Evolutionary conservation across 176 grass and related monocot genomes (phyloP).

Genomic region (Phragmites australis): DNA sequence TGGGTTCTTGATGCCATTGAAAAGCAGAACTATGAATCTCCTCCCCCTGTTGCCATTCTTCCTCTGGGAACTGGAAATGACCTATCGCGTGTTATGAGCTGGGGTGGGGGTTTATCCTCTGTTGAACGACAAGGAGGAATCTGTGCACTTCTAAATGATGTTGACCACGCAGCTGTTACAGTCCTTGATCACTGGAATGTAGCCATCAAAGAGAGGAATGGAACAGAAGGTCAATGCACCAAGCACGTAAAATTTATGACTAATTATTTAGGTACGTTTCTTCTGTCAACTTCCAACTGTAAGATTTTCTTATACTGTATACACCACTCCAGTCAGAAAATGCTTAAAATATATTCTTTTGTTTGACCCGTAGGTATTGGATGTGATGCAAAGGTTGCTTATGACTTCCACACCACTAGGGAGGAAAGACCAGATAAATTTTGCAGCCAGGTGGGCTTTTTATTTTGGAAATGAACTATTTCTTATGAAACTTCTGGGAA

Average conservation of each 20-base stretch:
- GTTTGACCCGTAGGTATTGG: constrained; percentile 65
- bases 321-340: constrained; percentile 5
- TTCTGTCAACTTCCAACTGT: constrained; percentile 16
- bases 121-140: constrained; percentile 81
- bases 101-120: constrained; percentile 88
- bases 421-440: constrained; percentile 90
- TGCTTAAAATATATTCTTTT: constrained; percentile 23
- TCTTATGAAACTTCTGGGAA: neutral
- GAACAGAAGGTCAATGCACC: constrained; percentile 40
- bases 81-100: constrained; percentile 69
- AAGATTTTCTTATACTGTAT: constrained; percentile 13
- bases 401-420: constrained; percentile 80
- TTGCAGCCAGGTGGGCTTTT: constrained; percentile 70
- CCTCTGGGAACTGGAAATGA: constrained; percentile 94
- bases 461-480: neutral
- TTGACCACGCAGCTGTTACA: constrained; percentile 73
- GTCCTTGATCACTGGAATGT: constrained; percentile 95
- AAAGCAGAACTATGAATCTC: constrained; percentile 80
- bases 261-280: constrained; percentile 74
- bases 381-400: constrained; percentile 98
- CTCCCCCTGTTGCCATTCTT: constrained; percentile 91
- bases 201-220: constrained; percentile 59
- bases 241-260: constrained; percentile 91
- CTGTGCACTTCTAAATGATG: constrained; percentile 65
- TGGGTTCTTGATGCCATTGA: constrained; percentile 96